These are phyloP conservation scores for Metarhizium sp. DNA, from an alignment of 2,329 filamentous ascomycete genomes.

Conservation along the genomic window DNA sequence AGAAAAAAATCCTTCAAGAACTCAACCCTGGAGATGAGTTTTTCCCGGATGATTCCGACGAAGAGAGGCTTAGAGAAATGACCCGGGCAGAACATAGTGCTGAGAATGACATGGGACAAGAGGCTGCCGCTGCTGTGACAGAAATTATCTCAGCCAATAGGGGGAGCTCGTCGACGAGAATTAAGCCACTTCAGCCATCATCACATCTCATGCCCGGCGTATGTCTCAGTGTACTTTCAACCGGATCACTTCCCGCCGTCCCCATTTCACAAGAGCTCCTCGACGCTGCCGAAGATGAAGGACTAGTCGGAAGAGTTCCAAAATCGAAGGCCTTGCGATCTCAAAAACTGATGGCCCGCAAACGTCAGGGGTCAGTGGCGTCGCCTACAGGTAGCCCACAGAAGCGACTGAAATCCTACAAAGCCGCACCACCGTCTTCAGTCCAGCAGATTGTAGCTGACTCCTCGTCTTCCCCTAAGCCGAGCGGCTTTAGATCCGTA, in stretches of 20 bases:
- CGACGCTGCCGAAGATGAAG: conserved; percentile 29
- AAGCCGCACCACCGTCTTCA: neutral
- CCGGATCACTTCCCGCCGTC: conserved; percentile 25
- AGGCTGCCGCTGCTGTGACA: neutral
- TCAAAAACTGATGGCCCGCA: neutral
- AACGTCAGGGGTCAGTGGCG: neutral
- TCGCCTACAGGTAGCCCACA: neutral
- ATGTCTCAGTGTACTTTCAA: conserved; percentile 31
- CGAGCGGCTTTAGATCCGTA: neutral
- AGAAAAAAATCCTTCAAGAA: conserved; percentile 41
- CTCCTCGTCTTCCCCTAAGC: neutral
- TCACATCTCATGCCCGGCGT: conserved; percentile 22
- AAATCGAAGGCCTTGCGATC: conserved; percentile 2
- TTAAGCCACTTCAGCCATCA: neutral
- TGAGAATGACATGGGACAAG: neutral
- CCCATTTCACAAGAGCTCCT: conserved; percentile 29
- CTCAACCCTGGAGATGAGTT: conserved; percentile 40
- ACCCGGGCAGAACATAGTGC: conserved; percentile 4
- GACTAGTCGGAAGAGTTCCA: conserved; percentile 15
- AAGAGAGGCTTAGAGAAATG: conserved; percentile 31
- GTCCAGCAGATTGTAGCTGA: neutral
- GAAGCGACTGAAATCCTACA: neutral
- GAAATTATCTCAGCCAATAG: neutral
- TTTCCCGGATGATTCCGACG: conserved; percentile 43
- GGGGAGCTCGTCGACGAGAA: neutral